Evolutionary conservation across 768 basidiomycete species (phyloP), one percentile per base, ranked within the genome.

Genomic region (Rhodotorula graminis): DNA sequence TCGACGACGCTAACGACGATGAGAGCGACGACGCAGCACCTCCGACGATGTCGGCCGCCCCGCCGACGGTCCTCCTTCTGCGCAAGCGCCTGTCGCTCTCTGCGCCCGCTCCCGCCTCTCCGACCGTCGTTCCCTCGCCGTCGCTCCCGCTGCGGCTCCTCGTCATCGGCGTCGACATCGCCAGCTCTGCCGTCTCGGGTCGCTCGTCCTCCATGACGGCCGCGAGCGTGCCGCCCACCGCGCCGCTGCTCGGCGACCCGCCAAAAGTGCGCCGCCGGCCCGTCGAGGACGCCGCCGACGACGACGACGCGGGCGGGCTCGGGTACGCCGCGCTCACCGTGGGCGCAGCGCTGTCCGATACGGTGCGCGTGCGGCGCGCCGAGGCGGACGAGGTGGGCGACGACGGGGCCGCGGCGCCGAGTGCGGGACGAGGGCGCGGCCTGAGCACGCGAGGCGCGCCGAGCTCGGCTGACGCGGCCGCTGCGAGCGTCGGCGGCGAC

Each of bases 61-160:
- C 27, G 29, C 29, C 55, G n/a, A 31, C 27, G 21, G 65, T 33
- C 29, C 66, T 52, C 50, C 66, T 60, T 50, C 66, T 37, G 25
- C 66, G 33, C 33, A 67, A 42, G 25, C 66, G 49, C 27, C 66
- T 33, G 16, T 47, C 66, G 40, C 59, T 60, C 65, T 67, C 65
- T 46, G 44, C 44, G 14, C 44, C 44, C 11, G 58, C 37, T 37
- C 37, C 37, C 9, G 9, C 59, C 59, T 57, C 21, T 2, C 50
- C 59, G 2, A 19, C 59, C 50, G 5, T 46, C 29, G 21, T 33
- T 42, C 8, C 37, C 37, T 65, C 64, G 11, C 25, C n/a, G 25
- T 57, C 55, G n/a, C 56, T 46, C 55, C 16, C 9, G 11, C 15
- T 44, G 42, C 27, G 64, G 21, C 40, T 42, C 12, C 33, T 31